phyloP scores from a whole-genome alignment of 139 green algal genomes.

The Chlorella sp. region DNA sequence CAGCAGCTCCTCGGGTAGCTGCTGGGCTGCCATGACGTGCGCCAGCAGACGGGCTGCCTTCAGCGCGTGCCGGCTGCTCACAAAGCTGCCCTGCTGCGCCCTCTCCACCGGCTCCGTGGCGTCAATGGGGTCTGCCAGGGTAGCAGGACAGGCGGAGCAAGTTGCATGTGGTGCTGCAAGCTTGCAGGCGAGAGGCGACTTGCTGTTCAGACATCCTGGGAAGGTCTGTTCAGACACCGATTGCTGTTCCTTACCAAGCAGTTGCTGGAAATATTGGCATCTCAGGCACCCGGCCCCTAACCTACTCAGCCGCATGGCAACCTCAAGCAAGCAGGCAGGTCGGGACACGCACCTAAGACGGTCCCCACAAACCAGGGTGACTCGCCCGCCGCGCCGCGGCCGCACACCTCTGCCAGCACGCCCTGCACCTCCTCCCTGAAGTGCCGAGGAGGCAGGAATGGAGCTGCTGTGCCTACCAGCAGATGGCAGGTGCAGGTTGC shows the following conservation, averaged over 20 bases:
- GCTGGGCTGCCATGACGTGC: neutral
- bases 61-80: constrained; percentile 5
- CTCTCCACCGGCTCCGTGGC: neutral
- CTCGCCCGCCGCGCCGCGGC: neutral
- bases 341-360: neutral
- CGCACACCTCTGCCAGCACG: neutral
- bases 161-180: neutral
- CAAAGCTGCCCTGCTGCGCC: neutral
- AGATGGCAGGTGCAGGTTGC: too few relatives aligned
- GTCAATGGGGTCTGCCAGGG: neutral
- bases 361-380: neutral
- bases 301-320: too few relatives aligned
- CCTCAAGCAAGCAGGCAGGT: neutral
- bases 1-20: neutral
- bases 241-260: too few relatives aligned
- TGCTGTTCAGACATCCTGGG: too few relatives aligned
- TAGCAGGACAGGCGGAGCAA: neutral
- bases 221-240: too few relatives aligned
- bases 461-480: too few relatives aligned
- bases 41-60: neutral
- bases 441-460: too few relatives aligned
- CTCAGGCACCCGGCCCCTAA: too few relatives aligned
- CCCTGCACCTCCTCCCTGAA: constrained; percentile 4
- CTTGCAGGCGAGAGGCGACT: too few relatives aligned
- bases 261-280: too few relatives aligned